Evolutionary conservation across 768 basidiomycete genomes (phyloP), one percentile per base, ranked within the genome.

Genomic region (Piloderma croceum): DNA sequence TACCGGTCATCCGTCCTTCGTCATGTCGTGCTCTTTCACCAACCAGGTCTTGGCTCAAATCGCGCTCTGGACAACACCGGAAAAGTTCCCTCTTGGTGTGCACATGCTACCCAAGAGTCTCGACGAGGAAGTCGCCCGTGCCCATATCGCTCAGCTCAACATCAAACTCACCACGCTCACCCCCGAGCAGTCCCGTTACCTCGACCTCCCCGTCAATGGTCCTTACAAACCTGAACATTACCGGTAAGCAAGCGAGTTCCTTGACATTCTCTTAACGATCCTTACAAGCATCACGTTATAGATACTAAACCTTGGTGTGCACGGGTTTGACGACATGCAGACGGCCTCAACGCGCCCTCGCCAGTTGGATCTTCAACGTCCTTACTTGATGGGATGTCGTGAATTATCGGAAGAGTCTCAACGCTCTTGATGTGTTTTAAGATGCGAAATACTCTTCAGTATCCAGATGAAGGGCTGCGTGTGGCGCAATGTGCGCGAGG

Each of bases 1-100:
- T 29, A 98, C 94, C 52, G 94, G 94, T 42, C 94, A 99, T 68
- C 94, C 96, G 24, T 98, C 94, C 32, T 97, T 93, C 68, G 96
- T 99, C 70, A 99, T 99, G 96, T 98, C 94, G 13, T 98, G 93
- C 76, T 99, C 96, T 31, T 99, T 99, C 75, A 69, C 90, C 61
- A 99, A 99, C 78, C 96, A 99, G 68, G 89, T 92, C 47, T 76
- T 99, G 55, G 94, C 94, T 22, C 93, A 96, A 70, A 97, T 99
- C 58, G 93, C 91, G 18, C 83, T 99, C 61, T 99, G 91, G 91
- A 93, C 89, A 32, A 88, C 81, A 49, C 79, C 84, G 24, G 81
- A 83, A 65, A 81, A 84, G 60, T 98, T 97, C 81, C 85, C 88
- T 36, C 77, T 98, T 53, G 96, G 96, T 47, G 94, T 98, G 22